Evolutionary conservation across 2,329 filamentous ascomycete genomes (phyloP).

Genomic region (Colletotrichum nymphaeae): DNA sequence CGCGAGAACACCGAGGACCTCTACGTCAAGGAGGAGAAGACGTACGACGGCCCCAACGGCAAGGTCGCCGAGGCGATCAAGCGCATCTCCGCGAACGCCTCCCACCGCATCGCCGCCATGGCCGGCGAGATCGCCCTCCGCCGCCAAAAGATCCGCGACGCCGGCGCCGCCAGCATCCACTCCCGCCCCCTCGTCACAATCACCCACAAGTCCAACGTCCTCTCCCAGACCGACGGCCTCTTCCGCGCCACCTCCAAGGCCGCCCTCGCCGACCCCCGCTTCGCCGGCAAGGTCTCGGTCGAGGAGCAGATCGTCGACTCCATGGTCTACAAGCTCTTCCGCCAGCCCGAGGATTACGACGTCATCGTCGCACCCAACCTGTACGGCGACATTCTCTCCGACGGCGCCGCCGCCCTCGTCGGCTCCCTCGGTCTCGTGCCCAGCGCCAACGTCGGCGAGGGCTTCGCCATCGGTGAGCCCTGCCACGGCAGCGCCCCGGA

Average conservation of each 20-base stretch:
- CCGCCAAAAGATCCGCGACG: slow-evolving; percentile 81
- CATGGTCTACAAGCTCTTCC: slow-evolving; percentile 99
- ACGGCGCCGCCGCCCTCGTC: slow-evolving; percentile 90
- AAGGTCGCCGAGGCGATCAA: slow-evolving; percentile 98
- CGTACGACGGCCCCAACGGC: slow-evolving; percentile 75
- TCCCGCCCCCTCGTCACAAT: slow-evolving; percentile 84
- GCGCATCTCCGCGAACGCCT: slow-evolving; percentile 90
- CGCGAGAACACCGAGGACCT: slow-evolving; percentile 99
- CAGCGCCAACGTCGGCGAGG: slow-evolving; percentile 92
- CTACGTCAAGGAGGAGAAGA: slow-evolving; percentile 97
- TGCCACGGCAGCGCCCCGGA: slow-evolving; percentile 97
- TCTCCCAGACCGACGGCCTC: slow-evolving; percentile 94
- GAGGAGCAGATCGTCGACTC: slow-evolving; percentile 99
- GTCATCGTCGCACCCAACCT: slow-evolving; percentile 98
- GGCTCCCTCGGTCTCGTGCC: slow-evolving; percentile 93
- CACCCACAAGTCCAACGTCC: slow-evolving; percentile 98
- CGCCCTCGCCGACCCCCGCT: slow-evolving; percentile 75
- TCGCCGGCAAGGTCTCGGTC: slow-evolving; percentile 69
- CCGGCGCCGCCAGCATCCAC: slow-evolving; percentile 70
- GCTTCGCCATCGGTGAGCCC: slow-evolving; percentile 96
- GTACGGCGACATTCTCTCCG: slow-evolving; percentile 96
- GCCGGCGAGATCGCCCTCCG: slow-evolving; percentile 94
- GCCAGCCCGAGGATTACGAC: slow-evolving; percentile 93
- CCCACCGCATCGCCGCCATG: slow-evolving; percentile 88
- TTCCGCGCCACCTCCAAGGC: slow-evolving; percentile 85